phyloP scores from a whole-genome alignment of 2,329 filamentous ascomycete species.

The Ophiostoma sp. region DNA sequence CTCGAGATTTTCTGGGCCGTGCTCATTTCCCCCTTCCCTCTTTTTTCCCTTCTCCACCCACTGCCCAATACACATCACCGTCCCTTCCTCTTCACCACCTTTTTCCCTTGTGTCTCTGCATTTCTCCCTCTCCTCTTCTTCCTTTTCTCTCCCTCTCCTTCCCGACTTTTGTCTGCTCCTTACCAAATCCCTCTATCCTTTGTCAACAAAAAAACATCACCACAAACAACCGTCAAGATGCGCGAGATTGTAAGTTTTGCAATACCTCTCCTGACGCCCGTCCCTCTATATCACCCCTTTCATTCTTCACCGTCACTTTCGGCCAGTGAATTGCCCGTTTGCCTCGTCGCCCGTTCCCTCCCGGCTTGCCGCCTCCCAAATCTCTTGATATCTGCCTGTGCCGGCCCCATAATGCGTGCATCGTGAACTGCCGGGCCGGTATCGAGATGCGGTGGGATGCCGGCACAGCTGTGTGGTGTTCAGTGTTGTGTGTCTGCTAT shows the following conservation, averaged over 20 bases:
- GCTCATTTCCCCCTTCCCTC: constrained; percentile 23
- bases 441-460: background rate
- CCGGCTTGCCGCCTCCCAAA: background rate
- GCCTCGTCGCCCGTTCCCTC: background rate
- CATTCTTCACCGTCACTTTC: constrained; percentile 20
- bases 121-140: constrained; percentile 9
- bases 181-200: constrained; percentile 9
- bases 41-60: constrained; percentile 22
- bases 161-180: constrained; percentile 12
- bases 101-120: background rate
- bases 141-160: background rate
- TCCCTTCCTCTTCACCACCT: constrained; percentile 12
- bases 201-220: constrained; percentile 14
- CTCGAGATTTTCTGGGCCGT: constrained; percentile 18
- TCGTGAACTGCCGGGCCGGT: background rate
- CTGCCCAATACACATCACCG: constrained; percentile 17
- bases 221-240: constrained; percentile 49
- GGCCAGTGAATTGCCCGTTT: background rate
- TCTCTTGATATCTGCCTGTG: background rate
- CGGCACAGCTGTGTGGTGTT: background rate
- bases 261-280: background rate
- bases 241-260: constrained; percentile 64
- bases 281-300: constrained; percentile 9
- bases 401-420: constrained; percentile 7
- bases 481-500: background rate